Evolutionary conservation across 148 eudicot genomes (phyloP), one percentile per base, ranked within the genome.

Genomic region (Cornus controversa): DNA sequence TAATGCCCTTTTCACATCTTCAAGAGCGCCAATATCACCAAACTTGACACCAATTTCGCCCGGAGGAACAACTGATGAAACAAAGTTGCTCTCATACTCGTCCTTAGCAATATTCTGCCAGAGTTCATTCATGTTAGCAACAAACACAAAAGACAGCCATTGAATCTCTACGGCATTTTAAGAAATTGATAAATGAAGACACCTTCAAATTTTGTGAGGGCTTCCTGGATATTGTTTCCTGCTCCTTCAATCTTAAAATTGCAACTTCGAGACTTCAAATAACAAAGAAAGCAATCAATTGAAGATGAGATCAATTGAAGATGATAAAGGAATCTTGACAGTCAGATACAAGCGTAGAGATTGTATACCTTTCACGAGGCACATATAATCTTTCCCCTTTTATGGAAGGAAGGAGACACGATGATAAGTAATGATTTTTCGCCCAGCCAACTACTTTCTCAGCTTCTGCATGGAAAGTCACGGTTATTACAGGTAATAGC

Each of bases 391-490:
- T 88, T 13, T 87, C 91, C 40, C 89, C 91, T 86, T 90, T 92
- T 72, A 88, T 78, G 29, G 85, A 81, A 77, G 98, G 99, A 87
- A 82, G 82, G 65, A 78, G 82, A 78, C 92, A 90, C n/a, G 93
- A 83, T 74, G 95, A 89, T 79, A 96, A 83, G 87, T 93, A 89
- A 83, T 93, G 90, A 82, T 82, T 96, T 79, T 87, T 93, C 72
- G 99, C 99, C 99, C 99, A 96, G 69, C 99, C 99, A 84, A 96
- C 91, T 77, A 93, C 91, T 79, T 89, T 89, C 88, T 93, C 94
- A 42, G 99, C 98, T 87, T 92, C 99, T 96, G 87, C 34, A 76
- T 67, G 31, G 73, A 75, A 50, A 75, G 54, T 28, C 29, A 25
- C 8, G 29, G 50, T 18, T 58, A 80, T 66, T 75, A 13, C 15